A percentile compares a stretch with the other conserved stretches of the same genome.
These are phyloP conservation scores for Salvia splendens DNA, from an alignment of 257 asterid genomes.

Conservation along the genomic window DNA sequence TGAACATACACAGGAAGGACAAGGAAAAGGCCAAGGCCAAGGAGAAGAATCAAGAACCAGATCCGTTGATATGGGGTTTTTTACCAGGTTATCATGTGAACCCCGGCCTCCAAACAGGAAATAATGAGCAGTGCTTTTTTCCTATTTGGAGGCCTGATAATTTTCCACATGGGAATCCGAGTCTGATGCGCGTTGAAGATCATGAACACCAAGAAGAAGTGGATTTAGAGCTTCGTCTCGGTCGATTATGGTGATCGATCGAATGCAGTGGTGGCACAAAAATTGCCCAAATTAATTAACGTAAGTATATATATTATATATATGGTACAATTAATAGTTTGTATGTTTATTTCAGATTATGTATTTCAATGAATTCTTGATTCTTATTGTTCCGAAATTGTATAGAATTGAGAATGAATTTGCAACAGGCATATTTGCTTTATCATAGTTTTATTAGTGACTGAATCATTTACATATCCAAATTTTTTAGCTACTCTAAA, in stretches of 20 bases:
- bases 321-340: neutral
- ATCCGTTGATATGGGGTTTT: conserved; percentile 11
- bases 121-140: conserved; percentile 23
- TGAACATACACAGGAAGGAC: conserved; percentile 78
- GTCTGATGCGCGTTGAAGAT: conserved; percentile 29
- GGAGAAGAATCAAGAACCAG: conserved; percentile 22
- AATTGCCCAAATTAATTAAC: neutral
- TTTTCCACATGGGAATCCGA: conserved; percentile 28
- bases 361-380: neutral
- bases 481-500: too few relatives aligned
- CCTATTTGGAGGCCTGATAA: conserved; percentile 26
- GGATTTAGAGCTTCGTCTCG: conserved; percentile 81
- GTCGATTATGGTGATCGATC: conserved; percentile 37
- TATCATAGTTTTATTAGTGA: too few relatives aligned
- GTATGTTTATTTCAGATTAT: neutral
- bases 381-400: neutral
- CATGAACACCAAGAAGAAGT: conserved; percentile 37
- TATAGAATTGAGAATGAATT: neutral
- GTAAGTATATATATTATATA: conserved; percentile 23
- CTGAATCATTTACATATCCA: too few relatives aligned
- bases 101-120: conserved; percentile 34
- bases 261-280: neutral
- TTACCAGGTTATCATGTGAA: conserved; percentile 40
- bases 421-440: neutral
- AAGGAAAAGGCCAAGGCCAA: conserved; percentile 39